phyloP scores from a whole-genome alignment of 2,329 filamentous ascomycete species.

The Polychaeton citri region DNA sequence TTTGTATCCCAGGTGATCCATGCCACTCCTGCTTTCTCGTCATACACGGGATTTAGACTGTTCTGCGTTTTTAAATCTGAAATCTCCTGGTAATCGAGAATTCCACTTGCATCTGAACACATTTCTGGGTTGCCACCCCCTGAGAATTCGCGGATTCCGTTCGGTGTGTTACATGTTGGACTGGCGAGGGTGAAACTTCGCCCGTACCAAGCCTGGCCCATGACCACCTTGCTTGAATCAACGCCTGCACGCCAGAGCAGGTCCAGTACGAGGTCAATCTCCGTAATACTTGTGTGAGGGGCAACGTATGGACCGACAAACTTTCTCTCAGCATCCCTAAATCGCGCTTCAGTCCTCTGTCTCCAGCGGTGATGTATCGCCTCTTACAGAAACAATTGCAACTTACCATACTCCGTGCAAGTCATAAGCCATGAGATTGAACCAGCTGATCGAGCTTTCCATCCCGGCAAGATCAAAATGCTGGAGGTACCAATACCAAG shows the following conservation, averaged over 20 bases:
- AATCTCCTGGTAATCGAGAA: constrained; percentile 12
- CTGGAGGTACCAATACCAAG: constrained; percentile 18
- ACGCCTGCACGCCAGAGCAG: constrained; percentile 35
- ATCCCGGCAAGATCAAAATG: constrained; percentile 18
- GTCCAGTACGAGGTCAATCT: constrained; percentile 29
- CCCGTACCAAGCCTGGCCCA: constrained; percentile 37
- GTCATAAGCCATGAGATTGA: constrained; percentile 35
- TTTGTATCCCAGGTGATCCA: constrained; percentile 18
- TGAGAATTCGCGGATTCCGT: constrained; percentile 7
- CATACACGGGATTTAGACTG: constrained; percentile 2
- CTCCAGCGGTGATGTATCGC: no score
- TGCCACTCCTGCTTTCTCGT: constrained; percentile 14
- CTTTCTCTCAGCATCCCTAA: background rate
- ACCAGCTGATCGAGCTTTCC: no score
- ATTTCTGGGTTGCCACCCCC: constrained; percentile 10
- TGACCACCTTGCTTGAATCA: constrained; percentile 24
- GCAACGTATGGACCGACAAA: constrained; percentile 19
- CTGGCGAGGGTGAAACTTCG: constrained; percentile 18
- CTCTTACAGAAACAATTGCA: constrained; percentile 3
- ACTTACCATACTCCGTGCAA: constrained; percentile 32
- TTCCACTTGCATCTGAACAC: constrained; percentile 13
- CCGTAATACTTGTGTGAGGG: constrained; percentile 33
- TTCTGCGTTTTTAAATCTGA: constrained; percentile 8
- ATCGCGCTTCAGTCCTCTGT: background rate
- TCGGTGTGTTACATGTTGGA: constrained; percentile 6